Evolutionary conservation across 345 rosid species (phyloP).

Genomic region (Citropsis articulata): DNA sequence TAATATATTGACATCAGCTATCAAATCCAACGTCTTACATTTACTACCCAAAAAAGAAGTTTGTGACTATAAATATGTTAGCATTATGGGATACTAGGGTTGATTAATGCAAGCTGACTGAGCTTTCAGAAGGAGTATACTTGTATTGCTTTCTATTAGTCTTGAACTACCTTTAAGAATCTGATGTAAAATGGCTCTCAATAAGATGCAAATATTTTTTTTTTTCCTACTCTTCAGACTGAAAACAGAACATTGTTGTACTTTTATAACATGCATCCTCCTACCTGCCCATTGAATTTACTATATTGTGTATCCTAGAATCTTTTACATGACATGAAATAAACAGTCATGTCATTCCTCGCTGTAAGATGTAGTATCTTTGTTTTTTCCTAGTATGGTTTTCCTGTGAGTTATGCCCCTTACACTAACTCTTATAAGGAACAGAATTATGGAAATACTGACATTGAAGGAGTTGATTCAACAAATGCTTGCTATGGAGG

Average conservation of each 20-base stretch:
- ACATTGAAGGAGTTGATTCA: constrained; percentile 96
- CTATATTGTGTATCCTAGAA: neutral
- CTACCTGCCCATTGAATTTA: neutral
- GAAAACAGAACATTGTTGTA: neutral
- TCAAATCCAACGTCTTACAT: neutral
- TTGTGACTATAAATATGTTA: neutral
- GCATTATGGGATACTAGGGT: neutral
- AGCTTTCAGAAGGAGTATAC: neutral
- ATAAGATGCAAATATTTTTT: neutral
- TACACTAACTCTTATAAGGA: neutral
- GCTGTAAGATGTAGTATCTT: neutral
- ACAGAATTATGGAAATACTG: constrained; percentile 87
- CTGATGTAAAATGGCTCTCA: neutral
- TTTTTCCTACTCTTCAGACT: neutral
- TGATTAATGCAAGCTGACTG: neutral
- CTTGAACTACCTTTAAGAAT: neutral
- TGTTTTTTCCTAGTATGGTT: neutral
- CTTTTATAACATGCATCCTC: neutral
- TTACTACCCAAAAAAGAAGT: neutral
- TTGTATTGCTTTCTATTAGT: neutral
- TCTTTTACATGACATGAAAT: neutral
- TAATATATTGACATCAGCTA: neutral
- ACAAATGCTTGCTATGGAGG: constrained; percentile 91
- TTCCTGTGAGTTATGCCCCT: neutral
- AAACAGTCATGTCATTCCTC: neutral